A percentile compares a stretch with the other conserved stretches of the same genome.
Conservation (phyloP, 129 eudicot species). For the sunflower (Helianthus annuus) region HanXRQr2.0-SUNRISE NC_035436.2:129813783-129814282, state of each 20-base stretch:
- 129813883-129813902: neutral
- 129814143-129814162: slow-evolving; percentile 11
- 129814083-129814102: slow-evolving; percentile 68
- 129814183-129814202: too few relatives aligned
- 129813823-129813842: neutral
- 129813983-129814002: neutral
- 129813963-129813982: neutral
- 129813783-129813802: too few relatives aligned
- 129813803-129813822: too few relatives aligned
- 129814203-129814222: neutral
- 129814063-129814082: slow-evolving; percentile 88
- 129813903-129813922: neutral
- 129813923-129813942: slow-evolving; percentile 2
- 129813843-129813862: neutral
- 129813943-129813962: too few relatives aligned
- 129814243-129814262: slow-evolving; percentile 3
- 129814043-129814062: slow-evolving; percentile 62
- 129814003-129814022: slow-evolving; percentile 16
- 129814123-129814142: slow-evolving; percentile 1
- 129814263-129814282: neutral
- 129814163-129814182: neutral
- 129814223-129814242: neutral
- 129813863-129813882: neutral
- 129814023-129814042: slow-evolving; percentile 13
- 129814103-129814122: slow-evolving; percentile 92